Percentiles rank a stretch among this genome's conserved stretches.
Evolutionary conservation across 768 basidiomycete genomes (phyloP).

Genomic region (Lactarius vividus): DNA sequence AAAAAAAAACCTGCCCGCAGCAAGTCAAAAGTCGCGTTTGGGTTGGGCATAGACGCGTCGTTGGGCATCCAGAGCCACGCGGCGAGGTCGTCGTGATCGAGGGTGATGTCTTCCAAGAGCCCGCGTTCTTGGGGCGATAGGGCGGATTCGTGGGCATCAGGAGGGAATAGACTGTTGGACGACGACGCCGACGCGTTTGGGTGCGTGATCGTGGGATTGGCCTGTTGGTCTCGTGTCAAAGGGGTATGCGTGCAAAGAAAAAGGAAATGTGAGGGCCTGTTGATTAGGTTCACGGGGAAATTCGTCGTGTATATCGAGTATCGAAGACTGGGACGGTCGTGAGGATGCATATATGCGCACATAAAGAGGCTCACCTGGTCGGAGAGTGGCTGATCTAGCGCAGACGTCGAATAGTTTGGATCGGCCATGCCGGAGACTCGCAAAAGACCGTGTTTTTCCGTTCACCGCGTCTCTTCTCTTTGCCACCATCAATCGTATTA

Average conservation of each 20-base stretch:
- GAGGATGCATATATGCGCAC: neutral
- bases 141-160: neutral
- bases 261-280: neutral
- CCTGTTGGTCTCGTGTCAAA: constrained; percentile 1
- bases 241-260: neutral
- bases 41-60: neutral
- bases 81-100: constrained; percentile 15
- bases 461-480: neutral
- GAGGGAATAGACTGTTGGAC: neutral
- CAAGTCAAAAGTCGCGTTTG: neutral
- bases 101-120: constrained; percentile 23
- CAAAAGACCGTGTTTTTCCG: neutral
- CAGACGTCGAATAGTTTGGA: neutral
- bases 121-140: constrained; percentile 21
- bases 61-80: neutral
- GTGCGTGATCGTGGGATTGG: neutral
- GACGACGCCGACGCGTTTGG: neutral
- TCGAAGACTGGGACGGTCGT: neutral
- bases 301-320: neutral
- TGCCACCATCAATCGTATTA: neutral
- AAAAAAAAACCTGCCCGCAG: neutral
- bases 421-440: neutral
- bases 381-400: neutral
- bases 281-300: neutral
- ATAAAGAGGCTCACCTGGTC: neutral